These are phyloP conservation scores for Fraxinus sp. DNA, from an alignment of 305 asterid species.

Conservation along the genomic window DNA sequence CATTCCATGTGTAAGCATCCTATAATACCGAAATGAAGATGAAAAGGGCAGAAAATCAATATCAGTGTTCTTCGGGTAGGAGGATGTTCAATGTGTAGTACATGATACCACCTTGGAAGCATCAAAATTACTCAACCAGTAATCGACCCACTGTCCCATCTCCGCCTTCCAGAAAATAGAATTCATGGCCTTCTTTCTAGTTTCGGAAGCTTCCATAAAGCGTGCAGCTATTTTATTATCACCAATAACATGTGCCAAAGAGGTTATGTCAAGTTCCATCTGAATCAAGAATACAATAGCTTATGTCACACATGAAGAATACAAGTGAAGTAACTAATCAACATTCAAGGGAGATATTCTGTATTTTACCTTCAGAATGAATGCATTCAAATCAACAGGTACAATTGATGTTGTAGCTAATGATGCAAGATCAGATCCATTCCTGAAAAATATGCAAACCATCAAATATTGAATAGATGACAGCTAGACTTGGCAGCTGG, in stretches of 20 bases:
- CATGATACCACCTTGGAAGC: slow-evolving; percentile 32
- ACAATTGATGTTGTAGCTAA: slow-evolving; percentile 62
- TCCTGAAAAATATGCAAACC: slow-evolving; percentile 38
- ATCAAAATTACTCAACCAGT: slow-evolving; percentile 51
- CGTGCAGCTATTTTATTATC: slow-evolving; percentile 35
- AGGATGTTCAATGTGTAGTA: not conserved
- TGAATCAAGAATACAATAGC: slow-evolving; percentile 24
- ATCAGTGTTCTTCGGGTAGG: not conserved
- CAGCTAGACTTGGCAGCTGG: not conserved
- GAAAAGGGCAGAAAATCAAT: slow-evolving; percentile 8
- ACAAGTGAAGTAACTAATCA: not conserved
- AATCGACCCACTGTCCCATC: slow-evolving; percentile 85
- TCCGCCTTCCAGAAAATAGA: slow-evolving; percentile 69
- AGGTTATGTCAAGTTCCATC: slow-evolving; percentile 86
- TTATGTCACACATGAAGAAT: not conserved
- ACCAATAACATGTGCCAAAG: slow-evolving; percentile 55
- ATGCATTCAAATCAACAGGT: slow-evolving; percentile 86
- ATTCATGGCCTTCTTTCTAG: slow-evolving; percentile 59
- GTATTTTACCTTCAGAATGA: slow-evolving; percentile 62
- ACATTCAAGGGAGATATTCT: not conserved
- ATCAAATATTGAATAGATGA: not conserved
- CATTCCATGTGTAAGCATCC: slow-evolving; percentile 49
- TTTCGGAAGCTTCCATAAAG: slow-evolving; percentile 51
- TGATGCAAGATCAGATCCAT: slow-evolving; percentile 67
- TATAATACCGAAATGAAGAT: slow-evolving; percentile 18